Evolutionary conservation across 805 yeast species (phyloP), one percentile per base, ranked within the genome.

Genomic region (Candida golubevii): DNA sequence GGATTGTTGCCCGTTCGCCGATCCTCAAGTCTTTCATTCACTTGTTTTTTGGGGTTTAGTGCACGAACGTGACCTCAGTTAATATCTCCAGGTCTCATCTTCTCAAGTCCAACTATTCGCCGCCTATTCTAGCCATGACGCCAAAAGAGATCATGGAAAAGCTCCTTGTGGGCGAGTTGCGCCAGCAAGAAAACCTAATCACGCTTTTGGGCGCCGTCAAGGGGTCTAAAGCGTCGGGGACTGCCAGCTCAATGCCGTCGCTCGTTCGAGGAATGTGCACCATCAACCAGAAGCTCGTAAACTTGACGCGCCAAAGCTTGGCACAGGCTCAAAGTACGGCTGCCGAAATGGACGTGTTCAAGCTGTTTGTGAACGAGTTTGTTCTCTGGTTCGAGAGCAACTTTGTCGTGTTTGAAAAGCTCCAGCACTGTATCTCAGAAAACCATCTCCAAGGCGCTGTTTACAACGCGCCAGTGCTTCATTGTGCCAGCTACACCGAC

Each of bases 221-320:
- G 37, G 71, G 73, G 26, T 43, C 63, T 26, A 58, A 56, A 37
- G 48, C 59, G 11, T 41, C 62, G 13, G 53, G 48, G 8, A 11
- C 38, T 4, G 48, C 58, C 28, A 58, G 65, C 34, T 41, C 30
- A 14, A 38, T 67, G 9, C 58, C 67, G 4, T 55, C 72, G 11
- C 49, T 70, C 14, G 59, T 65, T 6, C 54, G 76, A 37, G 76
- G 75, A 1, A 54, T 70, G 33, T 64, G 65, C 54, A 71, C 76
- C 32, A 65, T 63, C 45, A 70, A 69, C 53, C 43, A 58, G 27
- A 60, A 59, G 44, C 57, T 67, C 35, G 44, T 66, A 11, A 34
- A 55, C 9, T 26, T 58, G 2, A 39, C 64, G n/a, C 47, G 51
- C 32, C 44, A 9, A 15, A 46, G 53, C 31, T 28, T 53, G 18